Conservation (phyloP, 768 basidiomycete species). For the Suillus fuscotomentosus region DNA sequence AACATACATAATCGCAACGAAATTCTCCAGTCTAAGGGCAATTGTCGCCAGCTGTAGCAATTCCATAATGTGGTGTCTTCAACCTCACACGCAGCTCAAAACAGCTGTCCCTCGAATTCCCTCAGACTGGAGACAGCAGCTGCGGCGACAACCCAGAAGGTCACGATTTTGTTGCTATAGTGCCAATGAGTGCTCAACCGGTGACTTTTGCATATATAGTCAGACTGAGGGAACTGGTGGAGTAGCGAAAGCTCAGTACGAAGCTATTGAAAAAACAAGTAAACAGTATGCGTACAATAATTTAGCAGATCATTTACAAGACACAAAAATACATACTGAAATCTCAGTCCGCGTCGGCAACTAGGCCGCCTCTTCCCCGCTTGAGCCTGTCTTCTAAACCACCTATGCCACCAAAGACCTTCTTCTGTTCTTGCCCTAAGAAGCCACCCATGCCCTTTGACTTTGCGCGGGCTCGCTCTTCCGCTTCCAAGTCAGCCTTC, state of each 20-base stretch:
- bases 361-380: slow-evolving; percentile 69
- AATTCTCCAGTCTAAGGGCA: neutral
- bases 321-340: neutral
- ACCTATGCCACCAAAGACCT: slow-evolving; percentile 75
- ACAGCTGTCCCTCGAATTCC: neutral
- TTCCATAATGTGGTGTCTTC: neutral
- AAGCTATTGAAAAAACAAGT: neutral
- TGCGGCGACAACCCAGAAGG: neutral
- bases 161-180: neutral
- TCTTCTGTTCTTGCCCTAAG: slow-evolving; percentile 80
- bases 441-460: slow-evolving; percentile 81
- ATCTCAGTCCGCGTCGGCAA: slow-evolving; percentile 47
- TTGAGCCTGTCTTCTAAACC: slow-evolving; percentile 78
- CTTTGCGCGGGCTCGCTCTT: slow-evolving; percentile 64
- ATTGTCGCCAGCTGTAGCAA: neutral
- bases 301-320: neutral
- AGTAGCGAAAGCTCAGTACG: neutral
- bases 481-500: slow-evolving; percentile 71
- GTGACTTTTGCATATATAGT: neutral
- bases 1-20: neutral
- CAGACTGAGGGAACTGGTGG: neutral
- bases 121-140: neutral
- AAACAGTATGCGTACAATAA: neutral
- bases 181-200: neutral
- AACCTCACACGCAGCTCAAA: neutral